These are phyloP conservation scores for Gynandropsis gynandra DNA, from an alignment of 345 rosid genomes.

Conservation along the genomic window DNA sequence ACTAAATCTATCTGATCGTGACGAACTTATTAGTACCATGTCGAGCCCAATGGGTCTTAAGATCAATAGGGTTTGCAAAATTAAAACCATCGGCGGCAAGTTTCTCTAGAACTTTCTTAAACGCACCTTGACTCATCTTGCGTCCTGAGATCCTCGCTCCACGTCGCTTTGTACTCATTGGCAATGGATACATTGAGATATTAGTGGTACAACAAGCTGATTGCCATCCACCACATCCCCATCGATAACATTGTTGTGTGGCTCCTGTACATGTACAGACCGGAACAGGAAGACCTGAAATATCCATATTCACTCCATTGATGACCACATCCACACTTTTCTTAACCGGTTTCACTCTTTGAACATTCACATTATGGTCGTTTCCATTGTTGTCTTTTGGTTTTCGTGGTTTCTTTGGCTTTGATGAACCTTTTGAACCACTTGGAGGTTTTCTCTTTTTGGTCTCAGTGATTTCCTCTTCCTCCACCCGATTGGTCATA, in stretches of 20 bases:
- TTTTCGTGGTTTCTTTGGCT: constrained; percentile 65
- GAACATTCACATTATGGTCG: constrained; percentile 15
- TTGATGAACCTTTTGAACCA: constrained; percentile 39
- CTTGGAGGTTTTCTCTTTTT: constrained; percentile 55
- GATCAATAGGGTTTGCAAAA: constrained; percentile 71
- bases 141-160: constrained; percentile 93
- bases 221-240: constrained; percentile 99
- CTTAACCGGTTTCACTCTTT: constrained; percentile 64
- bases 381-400: constrained; percentile 42
- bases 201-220: constrained; percentile 91
- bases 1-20: constrained; percentile 67
- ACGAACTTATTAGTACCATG: constrained; percentile 97
- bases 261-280: constrained; percentile 84
- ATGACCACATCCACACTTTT: constrained; percentile 70
- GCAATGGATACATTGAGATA: constrained; percentile 81
- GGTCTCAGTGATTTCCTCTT: constrained; percentile 39
- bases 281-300: constrained; percentile 72
- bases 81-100: constrained; percentile 71
- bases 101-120: constrained; percentile 86
- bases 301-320: constrained; percentile 79
- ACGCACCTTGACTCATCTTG: constrained; percentile 96
- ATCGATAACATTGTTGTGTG: constrained; percentile 85
- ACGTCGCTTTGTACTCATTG: constrained; percentile 82
- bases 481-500: constrained; percentile 40
- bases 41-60: constrained; percentile 87